Conservation (phyloP, 257 asterid species). For the Nicotiana attenuata region DNA sequence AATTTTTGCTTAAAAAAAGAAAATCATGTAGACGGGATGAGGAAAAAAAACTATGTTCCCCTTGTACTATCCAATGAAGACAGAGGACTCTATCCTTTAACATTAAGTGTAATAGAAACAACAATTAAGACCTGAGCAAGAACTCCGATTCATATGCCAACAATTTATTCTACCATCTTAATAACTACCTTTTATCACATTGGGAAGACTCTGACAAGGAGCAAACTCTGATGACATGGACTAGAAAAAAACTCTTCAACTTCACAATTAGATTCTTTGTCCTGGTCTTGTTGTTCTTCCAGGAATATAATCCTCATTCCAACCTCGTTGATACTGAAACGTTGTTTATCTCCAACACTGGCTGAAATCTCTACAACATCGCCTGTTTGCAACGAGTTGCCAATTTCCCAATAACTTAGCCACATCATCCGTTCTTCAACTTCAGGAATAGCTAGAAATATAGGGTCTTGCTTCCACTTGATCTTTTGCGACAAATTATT, state of each 20-base stretch:
- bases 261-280: background rate
- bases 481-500: background rate
- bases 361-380: slow-evolving; percentile 6
- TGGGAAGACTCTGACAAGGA: slow-evolving; percentile 2
- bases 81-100: background rate
- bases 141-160: background rate
- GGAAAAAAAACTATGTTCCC: too few relatives aligned
- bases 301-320: background rate
- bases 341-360: background rate
- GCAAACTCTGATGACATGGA: background rate
- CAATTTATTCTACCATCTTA: background rate
- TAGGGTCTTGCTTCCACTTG: background rate
- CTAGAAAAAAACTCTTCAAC: background rate
- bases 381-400: background rate
- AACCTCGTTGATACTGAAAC: background rate
- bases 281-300: background rate
- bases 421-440: background rate
- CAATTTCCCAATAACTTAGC: background rate
- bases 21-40: background rate
- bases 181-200: background rate
- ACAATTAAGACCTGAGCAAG: background rate
- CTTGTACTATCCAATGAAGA: background rate
- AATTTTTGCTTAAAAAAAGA: background rate
- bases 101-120: background rate
- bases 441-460: background rate